phyloP scores from a whole-genome alignment of 2,329 filamentous ascomycete species.

The Fusarium cyanostomum region DNA sequence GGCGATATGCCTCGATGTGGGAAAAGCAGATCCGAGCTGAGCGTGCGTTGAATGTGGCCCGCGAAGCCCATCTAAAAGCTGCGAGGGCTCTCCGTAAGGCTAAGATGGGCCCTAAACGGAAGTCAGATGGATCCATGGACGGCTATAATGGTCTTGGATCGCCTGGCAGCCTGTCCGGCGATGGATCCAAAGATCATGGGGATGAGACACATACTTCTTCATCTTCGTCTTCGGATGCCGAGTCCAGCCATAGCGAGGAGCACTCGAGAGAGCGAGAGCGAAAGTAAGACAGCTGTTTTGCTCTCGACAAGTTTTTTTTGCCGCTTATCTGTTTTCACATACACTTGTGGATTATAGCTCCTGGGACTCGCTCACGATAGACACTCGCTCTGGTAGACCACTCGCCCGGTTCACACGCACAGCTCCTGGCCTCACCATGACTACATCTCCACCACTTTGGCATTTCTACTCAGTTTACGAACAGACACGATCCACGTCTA shows the following conservation, averaged over 20 bases:
- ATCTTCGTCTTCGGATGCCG: constrained; percentile 51
- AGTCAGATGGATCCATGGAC: constrained; percentile 55
- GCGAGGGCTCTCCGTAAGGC: constrained; percentile 57
- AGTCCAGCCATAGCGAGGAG: constrained; percentile 49
- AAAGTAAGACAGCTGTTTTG: constrained; percentile 18
- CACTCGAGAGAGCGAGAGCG: constrained; percentile 38
- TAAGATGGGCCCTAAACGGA: constrained; percentile 56
- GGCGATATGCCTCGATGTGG: constrained; percentile 88
- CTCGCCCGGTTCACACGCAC: background rate
- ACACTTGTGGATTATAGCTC: background rate
- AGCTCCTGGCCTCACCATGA: constrained; percentile 11
- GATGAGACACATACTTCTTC: constrained; percentile 49
- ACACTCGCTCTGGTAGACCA: background rate
- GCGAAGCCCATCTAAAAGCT: constrained; percentile 50
- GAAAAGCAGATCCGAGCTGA: constrained; percentile 86
- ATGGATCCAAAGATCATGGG: constrained; percentile 47
- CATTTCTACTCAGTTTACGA: constrained; percentile 37
- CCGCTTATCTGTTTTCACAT: background rate
- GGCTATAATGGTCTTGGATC: constrained; percentile 58
- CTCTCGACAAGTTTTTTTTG: background rate
- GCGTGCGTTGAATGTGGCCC: constrained; percentile 59
- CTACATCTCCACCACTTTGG: constrained; percentile 13
- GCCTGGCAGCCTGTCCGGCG: constrained; percentile 53
- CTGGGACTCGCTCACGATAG: background rate
- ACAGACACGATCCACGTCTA: constrained; percentile 36